phyloP scores from a whole-genome alignment of 106 monocot genomes.

The Triglochin maritima region DNA sequence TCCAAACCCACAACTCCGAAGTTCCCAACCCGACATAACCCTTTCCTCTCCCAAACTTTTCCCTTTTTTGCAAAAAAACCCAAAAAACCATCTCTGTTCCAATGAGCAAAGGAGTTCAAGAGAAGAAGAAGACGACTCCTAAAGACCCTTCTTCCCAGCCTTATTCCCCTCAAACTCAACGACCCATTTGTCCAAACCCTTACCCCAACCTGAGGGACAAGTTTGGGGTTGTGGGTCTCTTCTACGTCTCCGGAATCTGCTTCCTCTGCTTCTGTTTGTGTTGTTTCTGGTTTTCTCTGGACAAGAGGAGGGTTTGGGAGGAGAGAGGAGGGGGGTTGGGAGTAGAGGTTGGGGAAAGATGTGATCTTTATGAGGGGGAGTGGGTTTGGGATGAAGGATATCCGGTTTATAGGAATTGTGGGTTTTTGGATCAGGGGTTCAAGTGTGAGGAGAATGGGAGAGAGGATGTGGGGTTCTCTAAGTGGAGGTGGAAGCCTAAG shows the following conservation, averaged over 20 bases:
- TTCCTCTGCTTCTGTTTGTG: background rate
- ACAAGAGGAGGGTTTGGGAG: background rate
- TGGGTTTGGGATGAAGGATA: slow-evolving; percentile 52
- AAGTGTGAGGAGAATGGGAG: slow-evolving; percentile 50
- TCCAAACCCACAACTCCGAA: no score
- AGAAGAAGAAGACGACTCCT: background rate
- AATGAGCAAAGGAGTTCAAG: background rate
- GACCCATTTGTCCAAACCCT: background rate
- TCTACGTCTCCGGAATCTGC: background rate
- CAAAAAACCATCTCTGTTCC: no score
- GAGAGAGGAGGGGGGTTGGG: background rate
- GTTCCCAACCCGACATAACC: no score
- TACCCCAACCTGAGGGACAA: background rate
- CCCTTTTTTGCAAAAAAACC: no score
- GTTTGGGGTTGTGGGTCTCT: background rate
- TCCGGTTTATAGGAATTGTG: slow-evolving; percentile 38
- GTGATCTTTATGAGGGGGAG: slow-evolving; percentile 37
- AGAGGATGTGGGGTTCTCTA: slow-evolving; percentile 26
- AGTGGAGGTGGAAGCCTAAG: slow-evolving; percentile 47
- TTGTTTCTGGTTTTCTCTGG: no score
- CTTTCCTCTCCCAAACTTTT: no score
- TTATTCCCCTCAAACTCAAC: background rate
- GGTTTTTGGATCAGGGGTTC: slow-evolving; percentile 43
- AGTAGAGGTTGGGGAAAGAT: slow-evolving; percentile 1
- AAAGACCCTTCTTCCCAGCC: background rate